Evolutionary conservation across 768 basidiomycete genomes (phyloP), one percentile per base, ranked within the genome.

Genomic region (Dictyophora rubrovolvata): DNA sequence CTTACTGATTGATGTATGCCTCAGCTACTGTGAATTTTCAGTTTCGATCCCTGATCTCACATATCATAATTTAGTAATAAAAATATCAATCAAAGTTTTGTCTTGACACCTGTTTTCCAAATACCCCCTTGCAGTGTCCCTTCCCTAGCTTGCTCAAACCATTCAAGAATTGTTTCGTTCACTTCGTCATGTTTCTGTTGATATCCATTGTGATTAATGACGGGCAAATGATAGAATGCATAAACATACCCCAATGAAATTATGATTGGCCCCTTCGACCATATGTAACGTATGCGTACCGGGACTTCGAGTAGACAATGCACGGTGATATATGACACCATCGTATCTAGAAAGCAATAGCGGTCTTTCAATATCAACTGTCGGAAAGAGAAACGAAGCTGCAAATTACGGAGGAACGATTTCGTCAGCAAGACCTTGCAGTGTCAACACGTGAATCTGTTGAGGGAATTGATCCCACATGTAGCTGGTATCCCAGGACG

Each of bases 211-310:
- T 22, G 14, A 21, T 42, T 53, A 7, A 35, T 54, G 23, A 34
- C 6, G 6, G 17, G 34, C 17, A 42, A 21, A 18, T 46, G 21
- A 35, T 34, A 10, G 16, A 59, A n/a, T 22, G 23, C 36, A 50
- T 9, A 16, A 7, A 57, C 75, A 48, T 60, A 79, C 79, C 21
- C 84, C 82, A 21, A 80, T 82, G 64, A 84, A 86, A 69, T 90
- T 91, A 66, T 91, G 89, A 71, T 89, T 87, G 8, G 84, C 86
- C 48, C 77, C 79, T 68, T 91, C 89, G 42, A 89, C 71, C 22
- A 86, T 72, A 66, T 84, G 78, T 22, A 91, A 72, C 17, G 75
- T 83, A 67, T 89, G 86, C 7, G 86, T 87, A 51, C 87, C 89
- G 20, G 83, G 79, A 14, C 64, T 64, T 58, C 86, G 77, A 34